These are phyloP conservation scores for Jackrogersella multiformis DNA, from an alignment of 495 filamentous ascomycete genomes.

Conservation along the genomic window DNA sequence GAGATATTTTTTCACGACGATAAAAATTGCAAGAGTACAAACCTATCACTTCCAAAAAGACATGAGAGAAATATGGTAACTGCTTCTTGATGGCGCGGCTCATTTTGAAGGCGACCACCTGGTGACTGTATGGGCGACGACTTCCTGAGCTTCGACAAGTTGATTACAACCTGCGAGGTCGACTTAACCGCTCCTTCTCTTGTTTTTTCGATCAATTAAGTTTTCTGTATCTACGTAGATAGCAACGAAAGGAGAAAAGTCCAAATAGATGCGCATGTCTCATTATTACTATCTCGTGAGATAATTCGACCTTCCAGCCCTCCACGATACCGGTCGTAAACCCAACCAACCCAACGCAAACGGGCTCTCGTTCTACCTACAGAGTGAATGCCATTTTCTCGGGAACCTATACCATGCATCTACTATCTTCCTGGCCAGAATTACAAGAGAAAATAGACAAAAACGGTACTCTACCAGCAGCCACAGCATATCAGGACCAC, in stretches of 20 bases:
- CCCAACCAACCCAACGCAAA: background rate
- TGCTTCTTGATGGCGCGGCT: slow-evolving; percentile 17
- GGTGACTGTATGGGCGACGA: background rate
- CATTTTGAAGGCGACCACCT: background rate
- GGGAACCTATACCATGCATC: background rate
- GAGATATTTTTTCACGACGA: background rate
- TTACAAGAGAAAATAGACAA: background rate
- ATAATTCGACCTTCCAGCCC: background rate
- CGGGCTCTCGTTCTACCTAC: background rate
- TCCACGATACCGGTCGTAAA: background rate
- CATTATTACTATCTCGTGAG: background rate
- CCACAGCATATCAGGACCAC: background rate
- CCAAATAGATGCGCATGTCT: background rate
- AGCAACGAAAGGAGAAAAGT: background rate
- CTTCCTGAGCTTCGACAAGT: slow-evolving; percentile 18
- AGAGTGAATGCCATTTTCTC: background rate
- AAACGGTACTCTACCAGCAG: background rate
- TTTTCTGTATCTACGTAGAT: background rate
- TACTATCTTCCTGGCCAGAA: background rate
- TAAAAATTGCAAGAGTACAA: background rate
- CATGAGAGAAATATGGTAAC: background rate
- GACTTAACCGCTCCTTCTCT: background rate
- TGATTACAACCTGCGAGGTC: background rate
- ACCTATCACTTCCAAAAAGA: background rate
- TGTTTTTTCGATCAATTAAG: background rate